A percentile compares a stretch with the other conserved stretches of the same genome.
These are phyloP conservation scores for Lanmaoa rubissima DNA, from an alignment of 768 basidiomycete species.

Conservation along the genomic window DNA sequence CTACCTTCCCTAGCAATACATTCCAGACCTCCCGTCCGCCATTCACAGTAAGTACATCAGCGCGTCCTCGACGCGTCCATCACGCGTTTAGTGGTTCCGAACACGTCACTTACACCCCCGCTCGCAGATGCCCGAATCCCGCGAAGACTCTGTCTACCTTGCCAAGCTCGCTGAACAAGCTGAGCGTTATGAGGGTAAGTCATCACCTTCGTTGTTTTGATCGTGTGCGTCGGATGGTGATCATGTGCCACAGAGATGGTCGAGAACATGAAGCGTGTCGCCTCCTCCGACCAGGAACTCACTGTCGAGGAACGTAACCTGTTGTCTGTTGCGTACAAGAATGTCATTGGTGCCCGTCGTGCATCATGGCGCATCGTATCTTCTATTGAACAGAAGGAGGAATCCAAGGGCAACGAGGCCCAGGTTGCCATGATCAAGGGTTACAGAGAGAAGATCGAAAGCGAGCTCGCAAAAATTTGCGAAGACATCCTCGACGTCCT, in stretches of 20 bases:
- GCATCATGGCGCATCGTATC: conserved; percentile 98
- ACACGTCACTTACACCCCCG: conserved; percentile 12
- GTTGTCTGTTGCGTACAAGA: conserved; percentile 98
- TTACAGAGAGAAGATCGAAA: conserved; percentile 97
- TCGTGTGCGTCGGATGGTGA: conserved; percentile 15
- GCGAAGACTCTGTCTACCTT: conserved; percentile 98
- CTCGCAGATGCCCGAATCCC: conserved; percentile 69
- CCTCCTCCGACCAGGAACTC: conserved; percentile 96
- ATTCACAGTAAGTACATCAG: conserved; percentile 41
- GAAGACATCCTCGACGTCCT: conserved; percentile 97
- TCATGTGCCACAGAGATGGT: conserved; percentile 74
- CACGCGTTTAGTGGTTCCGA: conserved; percentile 18
- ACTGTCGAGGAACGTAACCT: conserved; percentile 99
- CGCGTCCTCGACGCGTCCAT: conserved; percentile 42
- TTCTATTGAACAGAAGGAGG: conserved; percentile 99
- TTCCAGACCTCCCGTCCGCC: conserved; percentile 22
- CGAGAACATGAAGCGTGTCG: conserved; percentile 99
- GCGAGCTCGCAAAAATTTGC: conserved; percentile 96
- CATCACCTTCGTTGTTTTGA: background rate
- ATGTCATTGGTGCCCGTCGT: conserved; percentile 97
- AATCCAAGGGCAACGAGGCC: conserved; percentile 95
- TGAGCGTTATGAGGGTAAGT: conserved; percentile 94
- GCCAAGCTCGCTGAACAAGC: conserved; percentile 99
- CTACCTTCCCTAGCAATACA: conserved; percentile 15
- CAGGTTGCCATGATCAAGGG: conserved; percentile 97